Conservation (phyloP, 2,329 filamentous ascomycete genomes). For the Diaporthe aspalathi region DNA sequence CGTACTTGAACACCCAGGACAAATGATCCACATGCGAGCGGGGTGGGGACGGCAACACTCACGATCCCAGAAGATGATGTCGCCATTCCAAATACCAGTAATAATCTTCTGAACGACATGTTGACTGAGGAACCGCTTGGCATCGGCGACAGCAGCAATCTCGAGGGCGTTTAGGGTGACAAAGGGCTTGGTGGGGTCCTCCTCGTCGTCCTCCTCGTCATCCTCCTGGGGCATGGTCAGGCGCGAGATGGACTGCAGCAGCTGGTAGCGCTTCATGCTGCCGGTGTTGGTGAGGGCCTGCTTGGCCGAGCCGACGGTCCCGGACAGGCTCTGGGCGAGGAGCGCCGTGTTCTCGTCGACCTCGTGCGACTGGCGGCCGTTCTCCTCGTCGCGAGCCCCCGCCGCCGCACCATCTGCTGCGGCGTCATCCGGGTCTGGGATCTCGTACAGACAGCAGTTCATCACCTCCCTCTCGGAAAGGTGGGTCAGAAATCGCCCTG, state of each 20-base stretch:
- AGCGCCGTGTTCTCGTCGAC: constrained; percentile 61
- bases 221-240: constrained; percentile 60
- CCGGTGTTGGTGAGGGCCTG: constrained; percentile 49
- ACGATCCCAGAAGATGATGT: constrained; percentile 86
- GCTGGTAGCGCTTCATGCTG: constrained; percentile 59
- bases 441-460: constrained; percentile 79
- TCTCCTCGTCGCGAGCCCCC: constrained; percentile 53
- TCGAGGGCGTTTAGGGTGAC: constrained; percentile 86
- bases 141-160: constrained; percentile 83
- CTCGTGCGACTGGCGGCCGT: constrained; percentile 38
- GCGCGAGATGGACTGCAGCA: constrained; percentile 66
- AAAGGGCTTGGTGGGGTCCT: constrained; percentile 78
- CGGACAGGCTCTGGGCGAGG: constrained; percentile 50
- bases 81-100: constrained; percentile 85
- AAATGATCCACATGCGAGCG: no score
- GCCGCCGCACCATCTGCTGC: constrained; percentile 41
- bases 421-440: constrained; percentile 60
- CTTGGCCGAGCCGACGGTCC: constrained; percentile 43
- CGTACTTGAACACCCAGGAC: no score
- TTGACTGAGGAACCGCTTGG: constrained; percentile 87
- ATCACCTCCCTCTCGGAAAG: constrained; percentile 80
- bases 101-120: constrained; percentile 84
- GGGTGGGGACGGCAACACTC: neutral
- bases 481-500: constrained; percentile 74
- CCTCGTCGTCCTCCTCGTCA: constrained; percentile 58